Base-by-base conservation (phyloP, 2,329 filamentous ascomycete species). In the Pseudopyricularia cyperi region DNA sequence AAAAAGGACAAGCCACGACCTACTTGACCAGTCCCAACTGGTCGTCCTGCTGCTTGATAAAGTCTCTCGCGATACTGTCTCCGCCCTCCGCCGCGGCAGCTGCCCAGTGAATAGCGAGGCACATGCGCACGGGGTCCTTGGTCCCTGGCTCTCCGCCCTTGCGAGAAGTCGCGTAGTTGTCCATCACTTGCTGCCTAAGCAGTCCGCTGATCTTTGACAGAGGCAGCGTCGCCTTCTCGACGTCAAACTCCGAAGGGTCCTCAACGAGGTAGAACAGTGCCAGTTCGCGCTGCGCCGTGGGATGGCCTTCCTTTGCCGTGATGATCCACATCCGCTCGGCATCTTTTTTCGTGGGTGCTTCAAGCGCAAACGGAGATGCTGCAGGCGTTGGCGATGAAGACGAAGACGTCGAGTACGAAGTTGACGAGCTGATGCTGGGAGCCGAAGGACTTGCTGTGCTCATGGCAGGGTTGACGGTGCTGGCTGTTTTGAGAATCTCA, bases 71-170 rank as follows among this genome's bases (percentile, higher is more conserved):
- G 58, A 95, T 72, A 62, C 85, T 79, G 64, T 97, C 91, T 1
- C 89, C 89, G n/a, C 89, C 89, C 52, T 79, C 77, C 59, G 88
- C 86, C 35, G 87, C 89, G 57, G 87, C 75, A 69, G 91, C 88
- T 89, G 97, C 96, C 90, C 91, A 97, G 71, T 97, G 91, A 67
- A 94, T 83, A 9, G 91, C 91, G 53, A 95, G 80, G 61, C 90
- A 96, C 87, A 97, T 93, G 42, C 89, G 82, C 52, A 85, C 85
- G 2, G 88, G 87, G 64, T 96, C 89, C 54, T 83, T 89, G 58
- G 88, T 66, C 34, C 79, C 74, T 54, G 79, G 69, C 64, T 6
- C 61, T 55, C 32, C 52, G 26, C 34, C 24, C 24, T 37, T 17
- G 17, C 48, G 34, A 5, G 48, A 51, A 63, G 7, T 58, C 56